Percentiles rank a stretch among this genome's conserved stretches.
Evolutionary conservation across 352 stramenopile species (phyloP).

Genomic region (Globisporangium cylindrosporum): DNA sequence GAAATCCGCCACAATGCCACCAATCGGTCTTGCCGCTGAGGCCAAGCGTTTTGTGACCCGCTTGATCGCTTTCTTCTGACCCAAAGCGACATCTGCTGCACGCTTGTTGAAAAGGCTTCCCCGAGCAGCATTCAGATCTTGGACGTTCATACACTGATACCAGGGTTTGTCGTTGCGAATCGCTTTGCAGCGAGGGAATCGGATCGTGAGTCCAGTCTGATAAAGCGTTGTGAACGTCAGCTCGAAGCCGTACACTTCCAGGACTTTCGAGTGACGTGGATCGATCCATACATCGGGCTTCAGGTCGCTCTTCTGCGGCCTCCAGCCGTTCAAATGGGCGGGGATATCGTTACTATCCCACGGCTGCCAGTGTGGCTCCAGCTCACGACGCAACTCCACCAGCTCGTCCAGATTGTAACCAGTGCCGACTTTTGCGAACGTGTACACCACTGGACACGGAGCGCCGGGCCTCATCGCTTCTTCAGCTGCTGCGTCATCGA

Average conservation of each 20-base stretch:
- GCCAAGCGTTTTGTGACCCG: constrained; percentile 36
- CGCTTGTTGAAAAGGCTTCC: constrained; percentile 67
- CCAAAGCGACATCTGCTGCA: constrained; percentile 64
- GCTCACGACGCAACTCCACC: constrained; percentile 59
- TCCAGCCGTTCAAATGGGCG: constrained; percentile 73
- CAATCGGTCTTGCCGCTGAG: constrained; percentile 17
- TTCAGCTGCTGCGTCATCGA: constrained; percentile 49
- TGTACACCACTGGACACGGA: constrained; percentile 62
- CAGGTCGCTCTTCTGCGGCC: constrained; percentile 68
- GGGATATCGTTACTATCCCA: constrained; percentile 75
- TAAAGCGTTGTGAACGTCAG: constrained; percentile 80
- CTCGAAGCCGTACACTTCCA: constrained; percentile 87
- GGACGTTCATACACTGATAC: constrained; percentile 76
- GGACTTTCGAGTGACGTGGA: constrained; percentile 73
- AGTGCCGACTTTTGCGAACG: constrained; percentile 80
- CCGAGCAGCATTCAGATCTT: constrained; percentile 68
- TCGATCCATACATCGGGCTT: constrained; percentile 84
- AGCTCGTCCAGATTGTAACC: constrained; percentile 82
- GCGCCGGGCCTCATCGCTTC: constrained; percentile 48
- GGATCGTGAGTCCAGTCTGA: constrained; percentile 75
- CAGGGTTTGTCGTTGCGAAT: constrained; percentile 83
- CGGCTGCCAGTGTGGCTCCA: constrained; percentile 76
- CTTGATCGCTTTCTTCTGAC: constrained; percentile 57
- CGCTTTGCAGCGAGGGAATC: constrained; percentile 77
- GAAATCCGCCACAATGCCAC: constrained; percentile 54